Evolutionary conservation across 192 early-diverging fungal species (phyloP), one percentile per base, ranked within the genome.

Genomic region (Phlyctochytrium bullatum): DNA sequence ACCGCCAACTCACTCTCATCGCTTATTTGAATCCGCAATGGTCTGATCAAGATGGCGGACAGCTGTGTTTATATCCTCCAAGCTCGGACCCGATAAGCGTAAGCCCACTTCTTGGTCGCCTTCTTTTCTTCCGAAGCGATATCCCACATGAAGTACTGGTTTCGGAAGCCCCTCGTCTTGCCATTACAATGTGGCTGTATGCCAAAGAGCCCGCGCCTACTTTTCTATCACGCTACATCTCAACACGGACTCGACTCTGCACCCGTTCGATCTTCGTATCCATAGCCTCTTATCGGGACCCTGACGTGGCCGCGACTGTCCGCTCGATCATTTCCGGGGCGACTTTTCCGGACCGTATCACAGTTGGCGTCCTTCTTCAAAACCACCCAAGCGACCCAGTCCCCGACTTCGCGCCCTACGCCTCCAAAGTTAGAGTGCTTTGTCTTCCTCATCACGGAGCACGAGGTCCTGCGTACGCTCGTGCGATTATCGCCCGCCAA

Each of bases 131-230:
- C 61, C 53, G 61, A 28, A 51, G 34, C n/a, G 56, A 71, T 52
- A 0, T 66, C n/a, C 33, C 34, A 12, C 72, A 73, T 30, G 66
- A 73, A 71, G 72, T 73, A 17, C 36, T 73, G 25, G 68, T 62
- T 30, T 47, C 72, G 23, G 34, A 52, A 34, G 33, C 68, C 31
- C 40, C 54, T 52, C 67, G 72, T 35, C 71, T 50, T 60, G 72
- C 72, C 16, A 24, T 73, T 51, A 73, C 72, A 2, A 71, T 73
- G 69, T 73, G 72, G 72, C 34, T 73, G 59, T 73, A 73, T 53
- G 61, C 72, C 31, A 57, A 67, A 59, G 34, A 12, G 3, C n/a
- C 51, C 17, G 10, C 54, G 24, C 12, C 56, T 12, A 58, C 56
- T 12, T 16, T 29, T 25, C 12, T 25, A 6, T 10, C 6, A 58